Evolutionary conservation across 495 filamentous ascomycete species (phyloP).

Genomic region (Neurospora tetraspora): DNA sequence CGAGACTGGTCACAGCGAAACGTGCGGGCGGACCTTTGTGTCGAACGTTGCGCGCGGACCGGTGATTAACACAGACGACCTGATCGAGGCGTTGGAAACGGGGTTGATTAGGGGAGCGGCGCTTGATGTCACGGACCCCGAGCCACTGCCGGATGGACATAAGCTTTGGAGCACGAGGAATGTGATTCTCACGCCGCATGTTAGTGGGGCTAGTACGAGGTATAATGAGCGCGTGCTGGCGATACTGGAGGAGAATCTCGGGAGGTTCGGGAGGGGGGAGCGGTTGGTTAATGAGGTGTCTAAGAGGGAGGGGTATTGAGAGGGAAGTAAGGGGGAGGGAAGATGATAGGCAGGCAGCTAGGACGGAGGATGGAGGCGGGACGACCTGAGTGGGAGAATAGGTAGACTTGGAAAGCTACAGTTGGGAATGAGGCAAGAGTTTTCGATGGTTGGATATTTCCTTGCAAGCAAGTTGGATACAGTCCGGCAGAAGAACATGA

Average conservation of each 20-base stretch:
- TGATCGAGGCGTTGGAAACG: conserved; percentile 52
- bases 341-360: too few relatives aligned
- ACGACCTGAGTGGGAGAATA: too few relatives aligned
- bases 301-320: conserved; percentile 50
- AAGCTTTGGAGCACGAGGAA: conserved; percentile 67
- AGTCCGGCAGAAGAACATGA: background rate
- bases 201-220: conserved; percentile 49
- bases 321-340: too few relatives aligned
- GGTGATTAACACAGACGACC: conserved; percentile 57
- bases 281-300: conserved; percentile 58
- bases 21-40: conserved; percentile 42
- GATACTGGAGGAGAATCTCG: conserved; percentile 50
- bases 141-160: conserved; percentile 62
- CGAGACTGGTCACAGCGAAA: background rate
- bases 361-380: too few relatives aligned
- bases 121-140: conserved; percentile 81
- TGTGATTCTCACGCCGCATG: conserved; percentile 70
- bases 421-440: too few relatives aligned
- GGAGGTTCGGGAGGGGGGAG: conserved; percentile 45
- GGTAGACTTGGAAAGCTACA: too few relatives aligned
- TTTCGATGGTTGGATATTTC: too few relatives aligned
- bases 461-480: too few relatives aligned
- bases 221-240: conserved; percentile 55
- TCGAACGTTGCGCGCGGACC: conserved; percentile 68
- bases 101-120: conserved; percentile 58